Evolutionary conservation across 495 filamentous ascomycete genomes (phyloP).

Genomic region (Pyrenula massariospora): DNA sequence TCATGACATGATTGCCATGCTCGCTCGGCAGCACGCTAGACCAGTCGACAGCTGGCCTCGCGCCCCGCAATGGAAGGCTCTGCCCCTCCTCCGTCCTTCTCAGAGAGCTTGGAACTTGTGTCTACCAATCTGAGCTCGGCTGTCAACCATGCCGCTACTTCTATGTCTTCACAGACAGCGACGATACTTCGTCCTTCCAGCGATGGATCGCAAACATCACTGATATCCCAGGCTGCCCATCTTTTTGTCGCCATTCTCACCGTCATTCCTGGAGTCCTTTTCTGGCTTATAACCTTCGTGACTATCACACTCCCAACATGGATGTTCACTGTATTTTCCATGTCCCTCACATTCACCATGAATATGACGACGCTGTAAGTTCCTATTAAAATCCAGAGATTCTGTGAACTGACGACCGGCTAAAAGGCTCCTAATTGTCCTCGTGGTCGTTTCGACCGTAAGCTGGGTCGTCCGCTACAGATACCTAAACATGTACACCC

Average conservation of each 20-base stretch:
- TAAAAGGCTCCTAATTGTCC: constrained; percentile 62
- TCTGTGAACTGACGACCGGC: constrained; percentile 1
- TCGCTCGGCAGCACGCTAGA: background rate
- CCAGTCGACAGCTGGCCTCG: background rate
- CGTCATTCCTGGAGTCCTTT: constrained; percentile 60
- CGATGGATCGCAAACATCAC: background rate
- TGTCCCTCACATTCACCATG: constrained; percentile 91
- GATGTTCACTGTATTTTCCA: constrained; percentile 90
- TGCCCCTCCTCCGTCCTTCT: background rate
- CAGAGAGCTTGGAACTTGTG: background rate
- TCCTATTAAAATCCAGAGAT: background rate
- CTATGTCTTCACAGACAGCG: background rate
- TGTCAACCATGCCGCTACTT: background rate
- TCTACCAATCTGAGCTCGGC: background rate
- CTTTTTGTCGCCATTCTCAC: constrained; percentile 26
- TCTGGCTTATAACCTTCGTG: constrained; percentile 71
- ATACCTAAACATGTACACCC: constrained; percentile 88
- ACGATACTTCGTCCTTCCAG: background rate
- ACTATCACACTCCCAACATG: constrained; percentile 84
- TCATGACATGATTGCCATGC: background rate
- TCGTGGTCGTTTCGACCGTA: constrained; percentile 64
- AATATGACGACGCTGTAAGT: constrained; percentile 88
- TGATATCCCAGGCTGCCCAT: background rate
- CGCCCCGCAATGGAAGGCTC: background rate
- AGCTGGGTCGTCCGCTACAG: constrained; percentile 93